phyloP scores from a whole-genome alignment of 2,329 filamentous ascomycete species.

The Sporothrix humicola region DNA sequence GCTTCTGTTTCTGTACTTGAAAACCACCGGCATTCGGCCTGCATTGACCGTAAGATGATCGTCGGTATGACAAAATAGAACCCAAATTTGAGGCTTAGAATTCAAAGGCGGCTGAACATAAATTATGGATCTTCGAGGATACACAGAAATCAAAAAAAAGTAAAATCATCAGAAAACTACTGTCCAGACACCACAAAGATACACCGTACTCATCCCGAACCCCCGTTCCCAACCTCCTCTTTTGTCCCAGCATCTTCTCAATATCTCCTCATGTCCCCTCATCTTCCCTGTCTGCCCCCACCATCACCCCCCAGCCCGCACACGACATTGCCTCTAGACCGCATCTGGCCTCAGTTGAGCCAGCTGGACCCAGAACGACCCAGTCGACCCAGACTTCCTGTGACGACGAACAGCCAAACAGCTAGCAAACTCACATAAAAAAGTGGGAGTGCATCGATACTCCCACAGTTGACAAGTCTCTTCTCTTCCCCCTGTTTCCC shows the following conservation, averaged over 20 bases:
- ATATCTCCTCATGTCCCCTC: neutral
- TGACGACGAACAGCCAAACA: neutral
- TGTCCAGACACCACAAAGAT: too few species aligned
- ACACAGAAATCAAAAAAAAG: too few species aligned
- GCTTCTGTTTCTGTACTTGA: neutral
- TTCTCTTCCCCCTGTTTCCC: neutral
- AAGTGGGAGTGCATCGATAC: neutral
- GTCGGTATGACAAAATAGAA: neutral
- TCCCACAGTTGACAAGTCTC: neutral
- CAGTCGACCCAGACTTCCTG: neutral
- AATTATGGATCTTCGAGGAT: neutral
- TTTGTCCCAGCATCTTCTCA: neutral
- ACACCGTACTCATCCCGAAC: neutral
- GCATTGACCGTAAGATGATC: neutral
- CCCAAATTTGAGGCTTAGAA: neutral
- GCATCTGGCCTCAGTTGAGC: neutral
- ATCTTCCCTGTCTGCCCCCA: constrained; percentile 2
- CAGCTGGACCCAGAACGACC: neutral
- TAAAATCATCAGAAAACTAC: too few species aligned
- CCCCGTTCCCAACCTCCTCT: constrained; percentile 1
- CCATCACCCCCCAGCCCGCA: neutral
- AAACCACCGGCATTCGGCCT: neutral
- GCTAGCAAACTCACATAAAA: neutral
- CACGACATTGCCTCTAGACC: constrained; percentile 11
- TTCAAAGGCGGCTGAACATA: neutral